Evolutionary conservation across 306 rosid species (phyloP).

Genomic region (Pueraria montana): DNA sequence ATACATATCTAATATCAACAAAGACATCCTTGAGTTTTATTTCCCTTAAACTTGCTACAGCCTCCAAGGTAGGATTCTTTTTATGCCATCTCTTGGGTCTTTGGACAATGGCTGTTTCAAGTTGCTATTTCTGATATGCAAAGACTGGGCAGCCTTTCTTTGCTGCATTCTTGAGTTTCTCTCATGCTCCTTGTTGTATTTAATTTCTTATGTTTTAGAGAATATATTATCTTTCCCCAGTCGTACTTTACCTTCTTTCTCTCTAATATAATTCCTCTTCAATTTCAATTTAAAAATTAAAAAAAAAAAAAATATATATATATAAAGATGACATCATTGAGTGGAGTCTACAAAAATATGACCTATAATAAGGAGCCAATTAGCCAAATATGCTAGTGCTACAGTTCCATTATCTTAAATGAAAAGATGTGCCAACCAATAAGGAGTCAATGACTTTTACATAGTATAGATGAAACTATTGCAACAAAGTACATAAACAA

Average conservation of each 20-base stretch:
- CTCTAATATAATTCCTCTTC: background rate
- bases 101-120: conserved; percentile 3
- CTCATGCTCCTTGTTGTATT: background rate
- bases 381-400: background rate
- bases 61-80: conserved; percentile 1
- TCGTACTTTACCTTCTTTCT: background rate
- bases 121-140: background rate
- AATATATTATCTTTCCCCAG: background rate
- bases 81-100: background rate
- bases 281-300: background rate
- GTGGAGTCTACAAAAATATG: background rate
- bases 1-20: background rate
- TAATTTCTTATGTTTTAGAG: conserved; percentile 12
- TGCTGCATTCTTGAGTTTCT: conserved; percentile 9
- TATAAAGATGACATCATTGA: background rate
- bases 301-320: too few relatives aligned
- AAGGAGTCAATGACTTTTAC: background rate
- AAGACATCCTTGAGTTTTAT: conserved; percentile 1
- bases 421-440: conserved; percentile 9
- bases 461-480: conserved; percentile 19
- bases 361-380: too few relatives aligned
- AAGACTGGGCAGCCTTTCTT: background rate
- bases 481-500: conserved; percentile 27
- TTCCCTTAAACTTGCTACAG: background rate
- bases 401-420: conserved; percentile 20